These are phyloP conservation scores for Metarhizium rileyi DNA, from an alignment of 2,329 filamentous ascomycete species.

Conservation along the genomic window DNA sequence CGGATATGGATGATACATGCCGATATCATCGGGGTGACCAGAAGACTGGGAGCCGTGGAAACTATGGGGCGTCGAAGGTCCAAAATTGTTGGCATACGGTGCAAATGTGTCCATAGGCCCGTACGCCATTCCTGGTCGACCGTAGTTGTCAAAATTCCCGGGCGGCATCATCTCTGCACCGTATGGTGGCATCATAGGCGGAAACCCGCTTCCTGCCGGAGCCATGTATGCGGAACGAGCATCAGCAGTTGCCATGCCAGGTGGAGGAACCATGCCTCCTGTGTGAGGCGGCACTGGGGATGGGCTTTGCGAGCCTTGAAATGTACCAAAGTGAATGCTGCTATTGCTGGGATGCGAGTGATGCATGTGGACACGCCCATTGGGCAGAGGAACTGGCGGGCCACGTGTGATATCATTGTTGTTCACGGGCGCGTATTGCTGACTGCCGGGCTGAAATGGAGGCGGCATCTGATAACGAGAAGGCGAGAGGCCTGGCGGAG, in stretches of 20 bases:
- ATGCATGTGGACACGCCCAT: constrained; percentile 31
- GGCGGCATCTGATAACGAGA: constrained; percentile 34
- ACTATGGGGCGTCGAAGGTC: constrained; percentile 48
- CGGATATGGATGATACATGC: constrained; percentile 29
- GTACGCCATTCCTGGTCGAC: constrained; percentile 25
- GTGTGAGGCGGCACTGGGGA: constrained; percentile 45
- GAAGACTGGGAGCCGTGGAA: constrained; percentile 54
- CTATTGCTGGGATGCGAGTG: constrained; percentile 44
- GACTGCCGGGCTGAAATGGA: constrained; percentile 28
- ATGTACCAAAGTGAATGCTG: constrained; percentile 46
- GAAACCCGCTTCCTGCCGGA: constrained; percentile 24
- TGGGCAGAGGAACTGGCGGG: constrained; percentile 22
- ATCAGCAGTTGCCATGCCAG: constrained; percentile 29
- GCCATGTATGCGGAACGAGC: constrained; percentile 24
- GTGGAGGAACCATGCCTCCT: constrained; percentile 38
- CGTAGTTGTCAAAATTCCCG: constrained; percentile 27
- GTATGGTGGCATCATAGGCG: constrained; percentile 25
- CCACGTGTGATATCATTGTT: constrained; percentile 25
- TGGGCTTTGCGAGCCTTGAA: constrained; percentile 45
- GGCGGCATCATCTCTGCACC: constrained; percentile 25
- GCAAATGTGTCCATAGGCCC: constrained; percentile 25
- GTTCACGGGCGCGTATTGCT: constrained; percentile 17
- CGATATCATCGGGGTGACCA: constrained; percentile 35
- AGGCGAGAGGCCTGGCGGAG: constrained; percentile 22
- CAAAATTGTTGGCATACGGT: constrained; percentile 31